A percentile compares a stretch with the other conserved stretches of the same genome.
These are phyloP conservation scores for Priceomyces castillae DNA, from an alignment of 805 yeast genomes.

Conservation along the genomic window DNA sequence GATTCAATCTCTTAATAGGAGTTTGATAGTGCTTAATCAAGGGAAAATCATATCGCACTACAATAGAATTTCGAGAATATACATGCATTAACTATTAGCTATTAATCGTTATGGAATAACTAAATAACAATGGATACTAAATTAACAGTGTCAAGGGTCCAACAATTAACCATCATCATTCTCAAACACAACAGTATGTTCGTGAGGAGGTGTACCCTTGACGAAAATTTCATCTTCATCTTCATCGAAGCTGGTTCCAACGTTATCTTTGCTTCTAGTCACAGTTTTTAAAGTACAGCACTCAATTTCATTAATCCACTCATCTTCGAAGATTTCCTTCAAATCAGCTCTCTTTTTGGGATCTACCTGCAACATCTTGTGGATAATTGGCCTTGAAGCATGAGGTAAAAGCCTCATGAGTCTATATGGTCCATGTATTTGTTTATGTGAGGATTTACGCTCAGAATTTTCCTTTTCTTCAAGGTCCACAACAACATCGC, in stretches of 20 bases:
- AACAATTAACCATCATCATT: constrained; percentile 10
- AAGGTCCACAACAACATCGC: constrained; percentile 7
- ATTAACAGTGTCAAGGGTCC: neutral
- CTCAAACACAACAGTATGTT: constrained; percentile 36
- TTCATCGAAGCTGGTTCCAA: constrained; percentile 28
- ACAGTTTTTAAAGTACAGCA: constrained; percentile 51
- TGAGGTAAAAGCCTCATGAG: constrained; percentile 79
- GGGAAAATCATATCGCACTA: neutral
- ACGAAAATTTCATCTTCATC: constrained; percentile 37
- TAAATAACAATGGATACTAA: neutral
- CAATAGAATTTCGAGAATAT: neutral
- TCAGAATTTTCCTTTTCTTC: constrained; percentile 20
- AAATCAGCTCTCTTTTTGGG: constrained; percentile 62
- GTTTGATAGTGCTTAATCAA: neutral
- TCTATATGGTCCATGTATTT: constrained; percentile 80
- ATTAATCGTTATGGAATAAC: neutral
- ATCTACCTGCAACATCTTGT: constrained; percentile 62
- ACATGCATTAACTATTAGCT: neutral
- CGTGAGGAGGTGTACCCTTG: constrained; percentile 38
- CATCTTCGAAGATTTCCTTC: constrained; percentile 63
- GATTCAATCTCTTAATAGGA: neutral
- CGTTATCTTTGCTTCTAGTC: constrained; percentile 17
- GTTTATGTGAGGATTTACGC: constrained; percentile 44
- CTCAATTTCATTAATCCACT: constrained; percentile 64
- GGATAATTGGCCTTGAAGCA: constrained; percentile 74